Evolutionary conservation across 1,284 basidiomycete species (phyloP).

Genomic region (Trichosporon sp.): DNA sequence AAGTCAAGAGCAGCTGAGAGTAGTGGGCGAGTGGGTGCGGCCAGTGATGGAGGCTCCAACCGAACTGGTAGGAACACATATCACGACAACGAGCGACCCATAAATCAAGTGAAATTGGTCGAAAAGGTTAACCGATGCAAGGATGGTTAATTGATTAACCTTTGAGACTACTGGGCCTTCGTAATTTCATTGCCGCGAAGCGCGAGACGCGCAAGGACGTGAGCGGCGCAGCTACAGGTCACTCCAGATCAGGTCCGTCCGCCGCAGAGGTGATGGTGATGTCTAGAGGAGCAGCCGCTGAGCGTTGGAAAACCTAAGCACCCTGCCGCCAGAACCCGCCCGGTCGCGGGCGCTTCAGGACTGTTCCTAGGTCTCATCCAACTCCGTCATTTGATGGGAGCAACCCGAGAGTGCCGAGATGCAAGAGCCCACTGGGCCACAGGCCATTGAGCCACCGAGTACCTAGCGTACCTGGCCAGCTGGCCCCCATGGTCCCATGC

Average conservation of each 20-base stretch:
- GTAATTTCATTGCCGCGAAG: not conserved
- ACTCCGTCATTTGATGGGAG: slow-evolving; percentile 15
- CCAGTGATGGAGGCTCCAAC: no score
- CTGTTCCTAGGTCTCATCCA: slow-evolving; percentile 10
- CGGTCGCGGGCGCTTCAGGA: slow-evolving; percentile 1
- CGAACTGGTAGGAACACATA: no score
- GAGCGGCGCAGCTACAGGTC: not conserved
- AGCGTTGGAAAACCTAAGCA: not conserved
- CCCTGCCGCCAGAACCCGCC: not conserved
- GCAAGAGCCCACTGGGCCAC: slow-evolving; percentile 2
- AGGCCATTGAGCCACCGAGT: slow-evolving; percentile 9
- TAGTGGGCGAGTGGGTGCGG: not conserved
- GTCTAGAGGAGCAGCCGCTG: not conserved
- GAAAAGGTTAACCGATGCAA: not conserved
- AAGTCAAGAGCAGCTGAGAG: not conserved
- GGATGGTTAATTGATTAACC: not conserved
- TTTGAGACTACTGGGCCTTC: no score
- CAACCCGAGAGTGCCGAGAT: slow-evolving; percentile 10
- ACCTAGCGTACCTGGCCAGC: slow-evolving; percentile 2
- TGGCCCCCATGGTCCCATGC: not conserved
- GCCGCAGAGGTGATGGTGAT: not conserved
- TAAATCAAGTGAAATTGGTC: not conserved
- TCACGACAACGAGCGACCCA: no score
- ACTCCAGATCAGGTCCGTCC: not conserved
- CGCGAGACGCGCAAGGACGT: not conserved